Conservation (phyloP, 495 filamentous ascomycete genomes). For the Neurospora terricola region DNA sequence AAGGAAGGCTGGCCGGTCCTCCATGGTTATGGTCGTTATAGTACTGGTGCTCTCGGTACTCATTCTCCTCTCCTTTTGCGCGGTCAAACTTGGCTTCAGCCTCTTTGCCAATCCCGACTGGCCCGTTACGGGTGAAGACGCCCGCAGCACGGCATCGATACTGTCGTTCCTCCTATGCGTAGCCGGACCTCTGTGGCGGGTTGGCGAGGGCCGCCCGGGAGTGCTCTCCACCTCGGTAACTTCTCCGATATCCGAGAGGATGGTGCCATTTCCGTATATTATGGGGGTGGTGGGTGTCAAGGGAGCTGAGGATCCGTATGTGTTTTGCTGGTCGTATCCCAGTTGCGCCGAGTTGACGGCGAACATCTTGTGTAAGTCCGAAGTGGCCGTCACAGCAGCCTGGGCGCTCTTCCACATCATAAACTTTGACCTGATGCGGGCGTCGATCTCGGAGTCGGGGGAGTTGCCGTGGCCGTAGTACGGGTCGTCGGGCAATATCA, state of each 20-base stretch:
- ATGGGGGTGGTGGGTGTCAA: conserved; percentile 47
- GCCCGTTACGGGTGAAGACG: conserved; percentile 11
- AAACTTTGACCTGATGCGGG: conserved; percentile 26
- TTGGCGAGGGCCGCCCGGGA: conserved; percentile 23
- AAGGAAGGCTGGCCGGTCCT: conserved; percentile 35
- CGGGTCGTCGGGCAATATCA: conserved; percentile 70
- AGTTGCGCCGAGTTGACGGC: conserved; percentile 16
- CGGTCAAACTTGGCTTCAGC: conserved; percentile 24
- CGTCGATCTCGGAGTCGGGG: conserved; percentile 28
- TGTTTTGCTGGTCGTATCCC: conserved; percentile 12
- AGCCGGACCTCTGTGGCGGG: conserved; percentile 5
- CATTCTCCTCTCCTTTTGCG: conserved; percentile 22
- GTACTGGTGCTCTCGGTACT: conserved; percentile 43
- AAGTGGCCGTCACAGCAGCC: conserved; percentile 16
- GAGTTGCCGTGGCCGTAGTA: conserved; percentile 40
- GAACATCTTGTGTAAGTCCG: conserved; percentile 24
- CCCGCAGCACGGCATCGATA: background rate
- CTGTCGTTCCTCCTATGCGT: background rate
- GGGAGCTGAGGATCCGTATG: conserved; percentile 38
- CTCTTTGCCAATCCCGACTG: conserved; percentile 26
- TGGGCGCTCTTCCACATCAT: conserved; percentile 39
- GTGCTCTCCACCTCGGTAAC: conserved; percentile 52
- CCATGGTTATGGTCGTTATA: conserved; percentile 36
- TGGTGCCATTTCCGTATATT: conserved; percentile 51
- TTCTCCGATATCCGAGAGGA: conserved; percentile 67